Evolutionary conservation across 2,329 filamentous ascomycete genomes (phyloP), one percentile per base, ranked within the genome.

Genomic region (Tolypocladium endophyticum): DNA sequence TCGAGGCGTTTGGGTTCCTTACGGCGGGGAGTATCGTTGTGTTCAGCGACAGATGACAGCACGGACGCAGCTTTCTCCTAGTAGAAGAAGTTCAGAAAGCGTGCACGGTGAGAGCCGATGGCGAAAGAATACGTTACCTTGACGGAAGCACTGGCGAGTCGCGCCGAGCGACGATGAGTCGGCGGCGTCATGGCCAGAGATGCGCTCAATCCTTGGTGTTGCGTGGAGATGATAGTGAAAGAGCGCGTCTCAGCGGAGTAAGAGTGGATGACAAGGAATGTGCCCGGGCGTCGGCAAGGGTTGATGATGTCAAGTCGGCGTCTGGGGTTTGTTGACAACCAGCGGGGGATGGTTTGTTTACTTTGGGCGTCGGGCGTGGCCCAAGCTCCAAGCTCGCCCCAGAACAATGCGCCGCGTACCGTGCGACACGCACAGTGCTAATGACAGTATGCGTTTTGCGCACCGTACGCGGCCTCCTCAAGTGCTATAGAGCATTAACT

Each of bases 41-140:
- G 68, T 64, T 84, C 81, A 39, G 68, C 62, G 28, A 83, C 73
- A 33, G 79, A 75, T 14, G 71, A 66, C 38, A 79, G 73, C 59
- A 67, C 72, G 28, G 71, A 68, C 52, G 65, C 62, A 11, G 71
- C 62, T 62, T 70, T 76, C 28, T 61, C 62, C 70, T 74, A 56
- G 50, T 18, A 36, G 11, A 43, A 59, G 62, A 39, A 36, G 47
- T 60, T 60, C 54, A 62, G 28, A n/a, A 61, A 57, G 57, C 41
- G 55, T 14, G 33, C 36, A 33, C 25, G 8, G 41, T 33, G 36
- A 43, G 23, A 43, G 8, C 16, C 16, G 16, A 41, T 23, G 25
- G 58, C 33, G 41, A 25, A 57, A 38, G 11, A 59, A 63, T 66
- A 59, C 50, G 64, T 65, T 68, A 77, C 75, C 74, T 76, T 76